Conservation (phyloP, 129 eudicot species). For the Daucus carota region DH1_v3.0 NC_030385.2:45687001-45687500, state of each 20-base stretch:
- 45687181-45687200: conserved; percentile 33
- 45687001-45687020: conserved; percentile 31
- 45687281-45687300: conserved; percentile 26
- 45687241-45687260: conserved; percentile 14
- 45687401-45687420: conserved; percentile 9
- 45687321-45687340: conserved; percentile 35
- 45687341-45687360: conserved; percentile 64
- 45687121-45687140: conserved; percentile 21
- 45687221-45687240: conserved; percentile 29
- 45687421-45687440: conserved; percentile 16
- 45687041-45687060: conserved; percentile 36
- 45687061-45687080: conserved; percentile 56
- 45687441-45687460: conserved; percentile 24
- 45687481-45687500: conserved; percentile 32
- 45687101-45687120: conserved; percentile 16
- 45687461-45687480: conserved; percentile 36
- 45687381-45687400: conserved; percentile 44
- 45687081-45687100: conserved; percentile 38
- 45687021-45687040: conserved; percentile 22
- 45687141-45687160: conserved; percentile 29
- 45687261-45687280: conserved; percentile 33
- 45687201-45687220: conserved; percentile 37
- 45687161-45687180: conserved; percentile 20
- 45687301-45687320: conserved; percentile 17
- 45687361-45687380: conserved; percentile 64